Base-by-base conservation (phyloP, 2,329 filamentous ascomycete species). In the Penicillium brasilianum region DNA sequence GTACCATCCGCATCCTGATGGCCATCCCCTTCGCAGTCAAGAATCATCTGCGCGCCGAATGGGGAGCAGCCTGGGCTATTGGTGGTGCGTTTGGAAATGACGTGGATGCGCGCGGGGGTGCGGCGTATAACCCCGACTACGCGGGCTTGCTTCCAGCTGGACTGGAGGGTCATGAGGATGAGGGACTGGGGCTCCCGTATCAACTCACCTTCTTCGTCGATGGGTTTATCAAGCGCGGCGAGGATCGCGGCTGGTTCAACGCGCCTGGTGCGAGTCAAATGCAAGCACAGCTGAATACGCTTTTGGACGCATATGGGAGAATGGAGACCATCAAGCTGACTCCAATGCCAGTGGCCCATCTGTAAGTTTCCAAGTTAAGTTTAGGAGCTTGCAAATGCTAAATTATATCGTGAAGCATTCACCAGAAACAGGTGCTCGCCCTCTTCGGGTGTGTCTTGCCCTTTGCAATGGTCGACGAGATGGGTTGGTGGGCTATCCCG, bases 301-400 rank as follows among this genome's bases (percentile, higher is more conserved):
- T 89, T 18, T 81, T 84, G 16, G 82, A 85, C 61, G 84, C 85
- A 0, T 88, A 87, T 71, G 86, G 86, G 2, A 81, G 76, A 57
- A 87, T 89, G 85, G 87, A 89, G 74, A 88, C 86, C 0, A 89
- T 89, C 44, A 81, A 85, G 60, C 74, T 85, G n/a, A 88, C 87
- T 0, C 86, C 86, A 0, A 83, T 89, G 20, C 87, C 87, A 1
- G 83, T 89, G 8, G 87, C 87, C 5, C 86, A 88, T 70, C 69
- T 89, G 69, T 79, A 66, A 69, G 75, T 61, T 32, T 50, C 14
- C 34, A 11, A 3, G 16, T 11, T 28, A 3, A 6, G 8, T 22
- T 22, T 13, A 22, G n/a, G 1, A 28, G 4, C 1, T 10, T 11
- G 6, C 14, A 14, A 13, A 22, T 20, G 32, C 36, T 14, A 11